phyloP scores from a whole-genome alignment of 345 rosid genomes.

The Acer negundo region DNA sequence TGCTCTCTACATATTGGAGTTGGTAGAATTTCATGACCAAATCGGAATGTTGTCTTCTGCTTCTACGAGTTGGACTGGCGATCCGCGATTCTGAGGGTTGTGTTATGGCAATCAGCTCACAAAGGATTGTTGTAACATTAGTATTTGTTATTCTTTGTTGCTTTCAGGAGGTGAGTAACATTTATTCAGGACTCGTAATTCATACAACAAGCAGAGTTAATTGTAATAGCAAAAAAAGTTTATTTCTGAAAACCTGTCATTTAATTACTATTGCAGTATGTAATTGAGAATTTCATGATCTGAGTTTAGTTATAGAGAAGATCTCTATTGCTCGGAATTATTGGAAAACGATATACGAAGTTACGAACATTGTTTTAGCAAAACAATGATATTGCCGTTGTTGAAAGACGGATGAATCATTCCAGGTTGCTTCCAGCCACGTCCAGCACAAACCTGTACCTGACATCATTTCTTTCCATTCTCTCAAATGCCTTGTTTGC shows the following conservation, averaged over 20 bases:
- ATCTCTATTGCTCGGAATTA: not conserved
- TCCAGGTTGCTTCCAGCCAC: slow-evolving; percentile 54
- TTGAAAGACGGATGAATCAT: not conserved
- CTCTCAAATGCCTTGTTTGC: slow-evolving; percentile 58
- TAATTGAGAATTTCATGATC: not conserved
- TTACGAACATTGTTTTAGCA: not conserved
- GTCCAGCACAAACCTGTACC: slow-evolving; percentile 63
- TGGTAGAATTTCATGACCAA: slow-evolving; percentile 5
- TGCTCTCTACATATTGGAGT: slow-evolving; percentile 11
- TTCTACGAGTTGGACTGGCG: too few species aligned
- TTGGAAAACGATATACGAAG: not conserved
- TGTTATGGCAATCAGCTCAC: too few species aligned
- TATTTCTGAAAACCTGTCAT: not conserved
- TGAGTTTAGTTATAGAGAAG: not conserved
- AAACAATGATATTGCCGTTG: not conserved
- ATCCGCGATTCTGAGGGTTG: too few species aligned
- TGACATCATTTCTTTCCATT: slow-evolving; percentile 64
- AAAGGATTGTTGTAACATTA: too few species aligned
- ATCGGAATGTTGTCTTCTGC: slow-evolving; percentile 8
- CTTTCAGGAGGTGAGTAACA: not conserved
- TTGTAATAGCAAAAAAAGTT: slow-evolving; percentile 2
- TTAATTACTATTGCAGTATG: not conserved
- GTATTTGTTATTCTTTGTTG: slow-evolving; percentile 26
- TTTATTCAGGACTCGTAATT: not conserved
- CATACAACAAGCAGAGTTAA: slow-evolving; percentile 3